These are phyloP conservation scores for Hypoxylon sp. DNA, from an alignment of 2,329 filamentous ascomycete genomes.

Conservation along the genomic window DNA sequence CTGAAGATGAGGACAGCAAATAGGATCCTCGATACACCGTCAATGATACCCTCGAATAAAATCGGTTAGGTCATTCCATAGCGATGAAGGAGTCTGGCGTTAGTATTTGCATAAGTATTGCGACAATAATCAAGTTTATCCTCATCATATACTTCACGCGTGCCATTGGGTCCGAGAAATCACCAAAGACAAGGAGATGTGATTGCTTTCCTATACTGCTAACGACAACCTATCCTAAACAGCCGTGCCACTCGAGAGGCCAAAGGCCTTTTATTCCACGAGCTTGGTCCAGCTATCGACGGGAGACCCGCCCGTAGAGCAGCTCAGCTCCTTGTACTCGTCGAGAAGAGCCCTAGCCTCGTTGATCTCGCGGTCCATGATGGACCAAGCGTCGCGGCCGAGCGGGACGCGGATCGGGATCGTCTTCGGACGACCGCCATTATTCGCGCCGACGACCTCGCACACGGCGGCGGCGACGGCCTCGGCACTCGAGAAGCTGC, in stretches of 20 bases:
- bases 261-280: not conserved
- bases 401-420: conserved; percentile 54
- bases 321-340: conserved; percentile 44
- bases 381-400: conserved; percentile 50
- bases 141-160: not conserved
- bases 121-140: not conserved
- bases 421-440: conserved; percentile 39
- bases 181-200: not conserved
- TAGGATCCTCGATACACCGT: conserved; percentile 18
- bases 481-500: conserved; percentile 45
- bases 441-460: conserved; percentile 44
- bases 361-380: conserved; percentile 47
- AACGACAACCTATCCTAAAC: no score
- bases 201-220: not conserved
- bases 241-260: no score
- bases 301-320: conserved; percentile 20
- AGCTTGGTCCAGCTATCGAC: conserved; percentile 11
- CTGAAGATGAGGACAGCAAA: conserved; percentile 53
- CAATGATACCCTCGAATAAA: conserved; percentile 26
- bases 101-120: not conserved
- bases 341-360: conserved; percentile 37
- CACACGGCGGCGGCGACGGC: conserved; percentile 49
- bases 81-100: not conserved
- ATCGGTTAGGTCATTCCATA: not conserved
- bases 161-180: not conserved